Conservation (phyloP, 305 asterid genomes). For the Striga hermonthica region DNA sequence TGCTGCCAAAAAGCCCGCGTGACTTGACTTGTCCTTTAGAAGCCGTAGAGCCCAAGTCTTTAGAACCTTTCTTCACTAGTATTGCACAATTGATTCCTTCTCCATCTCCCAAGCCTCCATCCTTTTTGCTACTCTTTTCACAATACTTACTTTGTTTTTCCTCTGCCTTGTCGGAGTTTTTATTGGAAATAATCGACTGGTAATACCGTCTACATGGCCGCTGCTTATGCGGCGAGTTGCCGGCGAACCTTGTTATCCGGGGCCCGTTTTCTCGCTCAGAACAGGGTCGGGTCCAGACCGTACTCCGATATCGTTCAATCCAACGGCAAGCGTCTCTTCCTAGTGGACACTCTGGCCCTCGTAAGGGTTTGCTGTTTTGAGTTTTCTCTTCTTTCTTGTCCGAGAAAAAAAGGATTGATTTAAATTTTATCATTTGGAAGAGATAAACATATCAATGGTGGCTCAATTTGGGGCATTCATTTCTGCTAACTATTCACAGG, state of each 20-base stretch:
- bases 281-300: conserved; percentile 29
- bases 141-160: too few relatives aligned
- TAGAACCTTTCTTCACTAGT: too few relatives aligned
- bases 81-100: too few relatives aligned
- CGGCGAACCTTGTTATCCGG: conserved; percentile 27
- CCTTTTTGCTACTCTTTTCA: too few relatives aligned
- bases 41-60: too few relatives aligned
- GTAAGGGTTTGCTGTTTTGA: conserved; percentile 20
- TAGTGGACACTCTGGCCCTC: conserved; percentile 46
- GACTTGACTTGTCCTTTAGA: too few relatives aligned
- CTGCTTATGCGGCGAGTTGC: conserved; percentile 33
- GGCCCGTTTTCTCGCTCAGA: conserved; percentile 11
- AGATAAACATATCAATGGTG: background rate
- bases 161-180: too few relatives aligned
- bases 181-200: too few relatives aligned
- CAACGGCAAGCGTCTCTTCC: conserved; percentile 34
- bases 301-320: conserved; percentile 33
- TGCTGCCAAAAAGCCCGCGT: too few relatives aligned
- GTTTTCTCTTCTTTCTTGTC: background rate
- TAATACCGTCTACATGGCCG: conserved; percentile 31
- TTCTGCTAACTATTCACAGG: conserved; percentile 39
- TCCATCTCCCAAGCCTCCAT: too few relatives aligned
- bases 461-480: background rate
- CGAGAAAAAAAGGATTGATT: too few relatives aligned
- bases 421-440: too few relatives aligned